phyloP scores from a whole-genome alignment of 768 basidiomycete species.

The Calocera viscosa region DNA sequence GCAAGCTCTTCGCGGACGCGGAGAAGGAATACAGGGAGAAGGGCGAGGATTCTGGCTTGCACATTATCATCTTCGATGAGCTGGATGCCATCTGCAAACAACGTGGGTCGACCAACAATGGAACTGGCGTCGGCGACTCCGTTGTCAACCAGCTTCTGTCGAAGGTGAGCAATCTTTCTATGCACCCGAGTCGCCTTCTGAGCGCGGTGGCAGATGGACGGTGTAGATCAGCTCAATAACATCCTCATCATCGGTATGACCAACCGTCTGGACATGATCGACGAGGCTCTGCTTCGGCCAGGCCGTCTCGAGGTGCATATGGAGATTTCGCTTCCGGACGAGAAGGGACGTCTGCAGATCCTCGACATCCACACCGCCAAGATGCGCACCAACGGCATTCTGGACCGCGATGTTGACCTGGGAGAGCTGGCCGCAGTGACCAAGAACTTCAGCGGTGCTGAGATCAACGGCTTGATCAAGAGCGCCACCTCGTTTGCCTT shows the following conservation, averaged over 20 bases:
- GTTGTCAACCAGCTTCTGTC: conserved; percentile 97
- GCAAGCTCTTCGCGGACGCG: conserved; percentile 95
- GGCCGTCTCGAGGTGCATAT: conserved; percentile 99
- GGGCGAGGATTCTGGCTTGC: conserved; percentile 89
- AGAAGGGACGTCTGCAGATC: conserved; percentile 82
- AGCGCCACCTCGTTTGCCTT: conserved; percentile 98
- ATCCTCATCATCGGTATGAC: conserved; percentile 99
- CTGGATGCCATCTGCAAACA: conserved; percentile 98
- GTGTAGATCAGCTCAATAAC: conserved; percentile 97
- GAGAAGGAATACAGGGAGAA: conserved; percentile 99
- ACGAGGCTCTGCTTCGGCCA: conserved; percentile 91
- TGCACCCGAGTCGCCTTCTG: too few relatives aligned
- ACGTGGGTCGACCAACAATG: conserved; percentile 78
- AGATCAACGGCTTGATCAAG: conserved; percentile 91
- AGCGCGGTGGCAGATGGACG: conserved; percentile 68
- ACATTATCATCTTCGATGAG: conserved; percentile 99
- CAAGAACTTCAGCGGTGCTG: conserved; percentile 97
- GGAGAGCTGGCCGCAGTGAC: conserved; percentile 66
- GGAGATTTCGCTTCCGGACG: conserved; percentile 97
- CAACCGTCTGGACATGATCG: conserved; percentile 96
- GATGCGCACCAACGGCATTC: conserved; percentile 84
- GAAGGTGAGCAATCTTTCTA: conserved; percentile 46
- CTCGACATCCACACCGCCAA: conserved; percentile 88
- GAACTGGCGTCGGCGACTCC: conserved; percentile 97
- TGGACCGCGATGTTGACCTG: conserved; percentile 77